Evolutionary conservation across 305 asterid genomes (phyloP).

Genomic region (Solanum aculeatissimum): DNA sequence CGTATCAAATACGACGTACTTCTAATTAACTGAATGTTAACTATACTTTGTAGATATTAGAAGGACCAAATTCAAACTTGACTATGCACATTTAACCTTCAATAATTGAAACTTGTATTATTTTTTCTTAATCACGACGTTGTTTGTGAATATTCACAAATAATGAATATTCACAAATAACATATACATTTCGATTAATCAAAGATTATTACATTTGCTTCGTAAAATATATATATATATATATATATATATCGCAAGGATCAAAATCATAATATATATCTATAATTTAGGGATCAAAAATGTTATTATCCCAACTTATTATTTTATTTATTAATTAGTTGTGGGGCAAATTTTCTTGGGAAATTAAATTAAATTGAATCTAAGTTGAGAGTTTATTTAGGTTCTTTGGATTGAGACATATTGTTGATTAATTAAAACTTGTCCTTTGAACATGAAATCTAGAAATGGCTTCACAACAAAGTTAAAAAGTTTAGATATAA

Average conservation of each 20-base stretch:
- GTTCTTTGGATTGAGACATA: slow-evolving; percentile 28
- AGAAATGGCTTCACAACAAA: slow-evolving; percentile 17
- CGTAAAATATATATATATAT: no score
- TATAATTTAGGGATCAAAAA: background rate
- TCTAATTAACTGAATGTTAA: background rate
- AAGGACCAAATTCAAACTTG: background rate
- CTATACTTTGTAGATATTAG: background rate
- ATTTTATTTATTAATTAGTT: background rate
- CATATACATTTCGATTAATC: background rate
- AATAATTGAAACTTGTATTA: background rate
- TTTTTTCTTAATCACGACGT: background rate
- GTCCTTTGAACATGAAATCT: slow-evolving; percentile 25
- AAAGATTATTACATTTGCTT: background rate
- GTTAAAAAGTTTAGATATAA: slow-evolving; percentile 14
- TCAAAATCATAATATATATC: background rate
- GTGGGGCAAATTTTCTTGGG: slow-evolving; percentile 19
- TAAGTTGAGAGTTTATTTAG: slow-evolving; percentile 1
- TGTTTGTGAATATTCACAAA: background rate
- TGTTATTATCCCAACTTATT: background rate
- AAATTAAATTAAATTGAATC: slow-evolving; percentile 10
- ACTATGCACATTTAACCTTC: background rate
- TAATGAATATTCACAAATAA: background rate
- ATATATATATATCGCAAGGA: background rate
- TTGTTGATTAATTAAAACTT: background rate
- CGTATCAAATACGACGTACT: background rate